Conservation (phyloP, 2,329 filamentous ascomycete genomes). For the Monilinia polystroma region DNA sequence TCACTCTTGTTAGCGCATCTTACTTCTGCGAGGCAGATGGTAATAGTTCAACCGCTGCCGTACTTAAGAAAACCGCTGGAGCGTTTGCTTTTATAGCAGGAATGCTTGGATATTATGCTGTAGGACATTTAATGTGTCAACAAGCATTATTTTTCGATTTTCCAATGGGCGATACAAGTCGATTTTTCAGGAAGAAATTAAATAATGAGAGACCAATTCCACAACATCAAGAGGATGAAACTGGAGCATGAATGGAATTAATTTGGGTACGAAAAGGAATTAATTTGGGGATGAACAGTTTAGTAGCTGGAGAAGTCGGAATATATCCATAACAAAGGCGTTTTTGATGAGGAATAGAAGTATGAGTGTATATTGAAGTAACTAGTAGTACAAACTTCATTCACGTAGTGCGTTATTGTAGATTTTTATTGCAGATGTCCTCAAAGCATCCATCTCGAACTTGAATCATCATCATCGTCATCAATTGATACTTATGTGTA, state of each 20-base stretch:
- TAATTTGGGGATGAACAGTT: too few species aligned
- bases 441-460: background rate
- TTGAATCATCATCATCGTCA: background rate
- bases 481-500: background rate
- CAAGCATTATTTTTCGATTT: slow-evolving; percentile 42
- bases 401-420: background rate
- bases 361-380: background rate
- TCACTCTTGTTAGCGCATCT: slow-evolving; percentile 45
- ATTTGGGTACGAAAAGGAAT: too few species aligned
- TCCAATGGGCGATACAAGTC: slow-evolving; percentile 46
- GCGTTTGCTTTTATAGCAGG: slow-evolving; percentile 40
- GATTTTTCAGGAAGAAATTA: slow-evolving; percentile 43
- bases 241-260: background rate
- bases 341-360: background rate
- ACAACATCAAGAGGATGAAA: background rate
- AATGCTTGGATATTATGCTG: slow-evolving; percentile 48
- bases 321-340: background rate
- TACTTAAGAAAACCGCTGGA: slow-evolving; percentile 32
- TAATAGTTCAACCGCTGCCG: slow-evolving; percentile 38
- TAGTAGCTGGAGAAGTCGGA: background rate
- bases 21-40: slow-evolving; percentile 50
- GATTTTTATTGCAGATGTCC: background rate
- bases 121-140: slow-evolving; percentile 46
- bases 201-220: background rate
- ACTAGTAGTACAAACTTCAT: background rate